Conservation (phyloP, 352 stramenopile genomes). For the Phytophthora agathidicida region DNA sequence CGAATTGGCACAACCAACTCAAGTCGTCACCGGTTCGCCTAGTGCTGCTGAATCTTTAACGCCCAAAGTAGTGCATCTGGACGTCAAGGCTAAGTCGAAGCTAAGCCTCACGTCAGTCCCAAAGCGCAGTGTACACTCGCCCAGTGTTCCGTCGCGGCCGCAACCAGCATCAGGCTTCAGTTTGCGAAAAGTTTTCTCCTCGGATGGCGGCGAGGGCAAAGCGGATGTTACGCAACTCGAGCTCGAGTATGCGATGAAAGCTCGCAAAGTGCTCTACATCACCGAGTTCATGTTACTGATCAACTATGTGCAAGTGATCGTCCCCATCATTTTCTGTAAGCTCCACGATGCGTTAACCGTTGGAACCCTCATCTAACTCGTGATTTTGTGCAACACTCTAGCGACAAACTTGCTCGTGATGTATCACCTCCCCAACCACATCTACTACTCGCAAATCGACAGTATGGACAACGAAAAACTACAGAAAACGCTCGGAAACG, state of each 20-base stretch:
- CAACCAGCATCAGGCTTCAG: not conserved
- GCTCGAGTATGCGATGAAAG: conserved; percentile 22
- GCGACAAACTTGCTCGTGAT: conserved; percentile 29
- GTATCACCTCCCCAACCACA: conserved; percentile 40
- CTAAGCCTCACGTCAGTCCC: not conserved
- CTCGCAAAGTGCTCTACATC: conserved; percentile 40
- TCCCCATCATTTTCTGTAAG: conserved; percentile 50
- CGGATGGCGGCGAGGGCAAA: not conserved
- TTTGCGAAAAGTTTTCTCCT: conserved; percentile 10
- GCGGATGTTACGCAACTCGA: conserved; percentile 5
- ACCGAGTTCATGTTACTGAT: conserved; percentile 52
- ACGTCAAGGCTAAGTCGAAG: not conserved
- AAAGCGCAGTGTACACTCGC: conserved; percentile 1
- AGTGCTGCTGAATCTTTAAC: not conserved
- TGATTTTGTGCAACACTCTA: not conserved
- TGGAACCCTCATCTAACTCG: not conserved
- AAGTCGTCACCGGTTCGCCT: not conserved
- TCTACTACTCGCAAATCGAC: conserved; percentile 36
- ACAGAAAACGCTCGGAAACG: conserved; percentile 19
- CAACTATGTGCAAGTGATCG: conserved; percentile 47
- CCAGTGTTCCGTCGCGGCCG: not conserved
- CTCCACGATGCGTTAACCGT: not conserved
- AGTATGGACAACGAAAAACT: conserved; percentile 23
- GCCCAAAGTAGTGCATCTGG: not conserved
- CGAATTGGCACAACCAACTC: not conserved